These are phyloP conservation scores for Austroboletus niveus DNA, from an alignment of 1,284 basidiomycete genomes.

Conservation along the genomic window DNA sequence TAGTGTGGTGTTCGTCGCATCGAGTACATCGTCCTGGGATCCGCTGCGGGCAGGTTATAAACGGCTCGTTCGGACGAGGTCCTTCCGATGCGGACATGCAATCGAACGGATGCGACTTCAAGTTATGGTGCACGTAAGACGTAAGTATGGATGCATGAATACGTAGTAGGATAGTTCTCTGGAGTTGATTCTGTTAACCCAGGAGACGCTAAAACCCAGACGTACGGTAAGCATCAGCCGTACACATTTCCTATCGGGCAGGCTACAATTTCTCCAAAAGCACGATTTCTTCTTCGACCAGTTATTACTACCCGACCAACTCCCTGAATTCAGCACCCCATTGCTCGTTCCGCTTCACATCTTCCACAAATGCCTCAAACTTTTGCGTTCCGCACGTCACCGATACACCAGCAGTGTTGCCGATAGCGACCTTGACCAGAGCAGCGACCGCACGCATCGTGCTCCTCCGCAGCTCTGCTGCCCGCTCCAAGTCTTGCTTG, in stretches of 20 bases:
- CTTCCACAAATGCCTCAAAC: conserved; percentile 77
- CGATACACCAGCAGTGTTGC: conserved; percentile 57
- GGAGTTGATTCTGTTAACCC: too few relatives aligned
- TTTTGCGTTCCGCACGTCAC: conserved; percentile 36
- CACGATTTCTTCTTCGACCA: too few relatives aligned
- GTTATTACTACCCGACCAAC: conserved; percentile 32
- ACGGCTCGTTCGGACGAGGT: conserved; percentile 4
- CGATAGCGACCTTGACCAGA: conserved; percentile 63
- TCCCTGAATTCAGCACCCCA: conserved; percentile 74
- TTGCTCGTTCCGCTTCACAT: conserved; percentile 57
- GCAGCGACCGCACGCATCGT: conserved; percentile 84
- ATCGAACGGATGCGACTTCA: too few relatives aligned
- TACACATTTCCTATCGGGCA: not conserved
- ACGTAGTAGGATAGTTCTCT: too few relatives aligned
- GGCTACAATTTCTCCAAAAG: conserved; percentile 1
- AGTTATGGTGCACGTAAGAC: too few relatives aligned
- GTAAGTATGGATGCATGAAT: too few relatives aligned
- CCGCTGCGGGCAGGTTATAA: not conserved
- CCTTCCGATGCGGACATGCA: conserved; percentile 10
- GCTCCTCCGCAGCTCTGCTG: conserved; percentile 87
- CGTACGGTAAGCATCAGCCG: not conserved
- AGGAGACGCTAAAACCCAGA: too few relatives aligned
- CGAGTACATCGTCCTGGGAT: conserved; percentile 8
- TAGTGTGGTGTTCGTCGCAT: conserved; percentile 11
- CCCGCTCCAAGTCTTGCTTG: conserved; percentile 95